Conservation (phyloP, 805 yeast genomes). For the Wickerhamomyces mucosus region DNA sequence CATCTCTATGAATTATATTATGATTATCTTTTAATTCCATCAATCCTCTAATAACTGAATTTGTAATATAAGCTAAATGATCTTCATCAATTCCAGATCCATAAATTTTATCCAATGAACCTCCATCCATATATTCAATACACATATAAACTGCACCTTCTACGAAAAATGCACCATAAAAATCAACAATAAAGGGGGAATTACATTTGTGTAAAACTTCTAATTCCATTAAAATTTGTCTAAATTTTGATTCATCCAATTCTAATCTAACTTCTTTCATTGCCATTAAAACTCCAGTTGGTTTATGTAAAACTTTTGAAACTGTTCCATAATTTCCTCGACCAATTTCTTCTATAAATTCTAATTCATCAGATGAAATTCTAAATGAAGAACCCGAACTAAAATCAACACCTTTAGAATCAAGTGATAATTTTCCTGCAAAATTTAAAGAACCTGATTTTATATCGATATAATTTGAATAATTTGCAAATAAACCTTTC, state of each 20-base stretch:
- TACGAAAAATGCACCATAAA: slow-evolving; percentile 93
- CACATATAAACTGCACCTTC: slow-evolving; percentile 99
- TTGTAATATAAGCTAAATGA: slow-evolving; percentile 70
- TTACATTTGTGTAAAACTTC: slow-evolving; percentile 88
- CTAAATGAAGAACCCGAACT: slow-evolving; percentile 80
- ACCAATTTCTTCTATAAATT: slow-evolving; percentile 81
- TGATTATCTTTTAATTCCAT: slow-evolving; percentile 81
- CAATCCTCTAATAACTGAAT: slow-evolving; percentile 72
- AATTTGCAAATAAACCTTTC: slow-evolving; percentile 69
- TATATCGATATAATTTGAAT: slow-evolving; percentile 81
- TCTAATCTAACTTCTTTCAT: slow-evolving; percentile 95
- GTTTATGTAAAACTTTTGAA: slow-evolving; percentile 84
- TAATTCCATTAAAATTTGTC: slow-evolving; percentile 92
- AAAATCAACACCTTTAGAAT: slow-evolving; percentile 87
- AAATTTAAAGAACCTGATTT: slow-evolving; percentile 88
- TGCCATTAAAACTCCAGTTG: slow-evolving; percentile 89
- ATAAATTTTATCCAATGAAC: slow-evolving; percentile 82
- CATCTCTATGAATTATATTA: slow-evolving; percentile 92
- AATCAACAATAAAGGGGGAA: slow-evolving; percentile 88
- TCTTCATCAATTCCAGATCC: slow-evolving; percentile 68
- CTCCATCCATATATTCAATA: slow-evolving; percentile 97
- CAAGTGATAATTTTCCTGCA: slow-evolving; percentile 87
- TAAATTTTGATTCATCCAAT: slow-evolving; percentile 85
- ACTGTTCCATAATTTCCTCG: slow-evolving; percentile 97
- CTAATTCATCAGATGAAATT: slow-evolving; percentile 76